Base-by-base conservation (phyloP, 2,329 filamentous ascomycete genomes). In the Nigrospora oryzae region DNA sequence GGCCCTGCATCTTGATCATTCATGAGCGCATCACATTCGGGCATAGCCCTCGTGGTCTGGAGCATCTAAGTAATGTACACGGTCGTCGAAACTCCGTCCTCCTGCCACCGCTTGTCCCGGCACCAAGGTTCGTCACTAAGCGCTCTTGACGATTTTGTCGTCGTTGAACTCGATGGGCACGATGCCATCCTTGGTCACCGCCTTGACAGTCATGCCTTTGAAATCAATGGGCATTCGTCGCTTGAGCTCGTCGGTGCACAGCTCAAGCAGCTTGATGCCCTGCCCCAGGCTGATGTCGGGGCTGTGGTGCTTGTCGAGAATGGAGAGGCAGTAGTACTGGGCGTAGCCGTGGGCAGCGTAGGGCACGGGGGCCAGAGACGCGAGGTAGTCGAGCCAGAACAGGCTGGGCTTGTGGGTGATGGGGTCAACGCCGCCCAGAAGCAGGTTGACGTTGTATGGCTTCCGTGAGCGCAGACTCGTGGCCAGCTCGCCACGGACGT, bases 321-420 rank as follows among this genome's bases (percentile, higher is more conserved):
- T 94, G 7, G 89, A 94, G 49, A 98, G 77, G 67, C 93, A 98
- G 77, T 98, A 98, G 77, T 97, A 97, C 83, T 98, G 93, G 56
- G 93, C 93, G 69, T 98, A 98, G 56, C 93, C 93, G 59, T 98
- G 94, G 49, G 93, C 93, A 40, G 93, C 94, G 63, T 98, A 98
- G 45, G 93, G 93, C 40, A 98, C 74, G 31, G 86, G 79, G 5
- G 89, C 91, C 62, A 90, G 71, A 50, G 90, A 84, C 53, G 91
- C 93, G 61, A 98, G 81, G 70, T 97, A 97, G 65, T 98, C 91
- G 58, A 96, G 78, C 93, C 93, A 98, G 77, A 95, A 95, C 54
- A 98, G 71, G 60, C 84, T 85, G 28, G 93, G 91, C 76, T 93
- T 87, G 68, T 88, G 79, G 55, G 86, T 89, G 69, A 95, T 93